Base-by-base conservation (phyloP, 176 grass and related monocot species). In the Aegilops umbellulata region DNA sequence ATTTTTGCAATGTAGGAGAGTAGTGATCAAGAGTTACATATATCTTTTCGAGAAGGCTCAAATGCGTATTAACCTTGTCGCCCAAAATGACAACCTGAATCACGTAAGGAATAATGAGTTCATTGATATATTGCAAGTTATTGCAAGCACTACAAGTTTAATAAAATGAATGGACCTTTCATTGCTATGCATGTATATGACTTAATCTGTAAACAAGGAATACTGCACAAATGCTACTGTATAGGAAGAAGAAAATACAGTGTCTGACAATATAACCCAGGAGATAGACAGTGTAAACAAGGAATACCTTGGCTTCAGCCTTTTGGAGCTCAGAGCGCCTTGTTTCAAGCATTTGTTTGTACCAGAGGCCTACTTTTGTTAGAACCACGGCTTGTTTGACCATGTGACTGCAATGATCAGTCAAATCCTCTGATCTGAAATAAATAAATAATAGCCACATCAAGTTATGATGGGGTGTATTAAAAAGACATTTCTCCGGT, bases 1-100 rank as follows among this genome's bases (percentile, higher is more conserved):
- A 82, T 22, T 91, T 89, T 67, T 94, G 92, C 53, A 99, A 80
- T 10, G 93, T 91, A 51, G 92, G 97, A 47, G 97, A 96, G 67
- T 99, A 99, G 71, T 60, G 90, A 84, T 89, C 92, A 60, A 99
- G 90, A 74, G 97, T 93, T 75, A 93, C 82, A 85, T 99, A 91
- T 88, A 99, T 93, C 88, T 96, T 99, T 67, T 88, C 82, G 62
- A 99, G 90, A 92, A 99, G 94, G 63, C 71, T 86, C 46, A 96
- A 63, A 55, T 96, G 87, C 71, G 82, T 76, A 80, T 94, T 90
- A 72, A 99, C 89, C 87, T 91, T 93, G 72, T 99, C 86, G 0
- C 86, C 92, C 75, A 99, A 87, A 60, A 88, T 57, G 69, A 80
- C 82, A 77, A 99, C 94, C 97, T 99, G 88, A 80, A 46, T 62